Base-by-base conservation (phyloP, 139 green algal species). In the Ostreobium quekettii region DNA sequence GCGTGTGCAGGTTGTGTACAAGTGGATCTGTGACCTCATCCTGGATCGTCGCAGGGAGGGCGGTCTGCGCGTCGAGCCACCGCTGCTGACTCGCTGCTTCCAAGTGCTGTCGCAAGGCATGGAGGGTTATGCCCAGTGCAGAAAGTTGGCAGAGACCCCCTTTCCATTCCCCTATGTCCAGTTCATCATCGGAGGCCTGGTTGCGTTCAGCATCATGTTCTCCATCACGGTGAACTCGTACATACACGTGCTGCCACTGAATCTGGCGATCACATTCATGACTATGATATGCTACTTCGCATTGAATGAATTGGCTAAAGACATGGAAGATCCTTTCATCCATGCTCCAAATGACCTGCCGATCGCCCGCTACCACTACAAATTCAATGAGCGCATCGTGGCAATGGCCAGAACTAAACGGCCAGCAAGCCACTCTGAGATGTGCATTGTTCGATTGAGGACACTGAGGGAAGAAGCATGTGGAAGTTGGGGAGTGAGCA, bases 261-360 rank as follows among this genome's bases (percentile, higher is more conserved):
- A 47, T 3, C n/a, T 47, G 2, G 2, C 77, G 24, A 15, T 81
- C 37, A 72, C 24, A 32, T 68, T 78, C 42, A 65, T 81, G 15
- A 29, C 66, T 15, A 60, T 68, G 53, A 24, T 30, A 37, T 65
- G 67, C 22, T 73, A 78, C 67, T 74, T 61, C 60, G 58, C 38
- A 24, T 29, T 83, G 8, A 83, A 83, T 37, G 75, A 83, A 48
- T 48, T 78, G n/a, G 75, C 78, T 5, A 65, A 71, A 38, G 78
- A 84, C 36, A 61, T 84, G 49, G 78, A 84, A 62, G 72, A 82
- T 56, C 74, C 74, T 29, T 80, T 80, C 70, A n/a, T 75, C 36
- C 67, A 75, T 47, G 74, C 68, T 36, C 74, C 74, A 29, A 80
- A 80, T 60, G 64, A 80, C 30, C 65, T 72, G 36, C 65, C 65